Evolutionary conservation across 257 asterid species (phyloP), one percentile per base, ranked within the genome.

Genomic region (Solanum clarkiae): DNA sequence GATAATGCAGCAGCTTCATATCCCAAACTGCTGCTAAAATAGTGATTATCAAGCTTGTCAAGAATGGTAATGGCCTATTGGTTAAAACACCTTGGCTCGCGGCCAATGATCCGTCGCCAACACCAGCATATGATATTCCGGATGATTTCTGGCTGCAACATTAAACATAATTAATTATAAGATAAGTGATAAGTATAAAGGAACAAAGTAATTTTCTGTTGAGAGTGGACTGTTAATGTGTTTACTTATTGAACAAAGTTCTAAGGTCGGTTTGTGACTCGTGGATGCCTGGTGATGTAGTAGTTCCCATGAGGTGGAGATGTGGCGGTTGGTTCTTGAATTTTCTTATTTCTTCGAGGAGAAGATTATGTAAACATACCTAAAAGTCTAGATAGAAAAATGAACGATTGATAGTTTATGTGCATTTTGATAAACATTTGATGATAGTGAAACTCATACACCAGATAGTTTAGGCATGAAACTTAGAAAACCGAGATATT

Each of bases 81-180:
- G 36, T 16, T 55, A 74, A 82, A 26, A 80, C 70, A 66, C 82
- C 45, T 11, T 84, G 88, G 81, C 92, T 90, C 29, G 90, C 57
- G 12, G 81, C 82, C 85, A 84, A 72, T 2, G 92, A 86, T n/a
- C 79, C 90, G 32, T 66, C 80, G 17, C 87, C 90, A 13, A 72
- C 79, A 53, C 89, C 91, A 3, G 70, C 10, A 13, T 86, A 40
- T 81, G 75, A 83, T 13, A 86, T 86, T 86, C 92, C 95, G n/a
- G 88, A 87, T 85, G 97, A 84, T 87, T 91, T 92, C 86, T 88
- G 84, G 36, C 97, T 93, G 93, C 92, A 89, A 42, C 49, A 15
- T 80, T 18, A 44, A 16, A 54, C 8, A 4, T 32, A 45, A 4
- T 47, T 29, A 12, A 57, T 13, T 24, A 53, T 11, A 20, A 42